phyloP scores from a whole-genome alignment of 352 stramenopile species.

The Pythium plurisporium region DNA sequence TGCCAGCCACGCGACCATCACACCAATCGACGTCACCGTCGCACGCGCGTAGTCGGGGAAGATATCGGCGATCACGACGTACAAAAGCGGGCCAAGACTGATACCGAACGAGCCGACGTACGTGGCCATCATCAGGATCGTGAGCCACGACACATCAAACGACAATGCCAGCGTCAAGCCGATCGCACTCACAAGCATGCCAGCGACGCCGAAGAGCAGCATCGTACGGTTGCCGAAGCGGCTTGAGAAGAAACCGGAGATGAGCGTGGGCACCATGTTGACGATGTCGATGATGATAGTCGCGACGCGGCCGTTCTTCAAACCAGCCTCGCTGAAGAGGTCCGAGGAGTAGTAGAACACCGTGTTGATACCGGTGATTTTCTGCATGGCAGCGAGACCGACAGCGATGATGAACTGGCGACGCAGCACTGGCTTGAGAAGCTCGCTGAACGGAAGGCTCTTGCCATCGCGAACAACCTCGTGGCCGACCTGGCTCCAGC shows the following conservation, averaged over 20 bases:
- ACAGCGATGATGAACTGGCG: constrained; percentile 45
- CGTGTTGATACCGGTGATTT: constrained; percentile 63
- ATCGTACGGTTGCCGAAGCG: constrained; percentile 46
- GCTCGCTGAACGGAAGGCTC: constrained; percentile 2
- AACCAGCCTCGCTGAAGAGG: constrained; percentile 52
- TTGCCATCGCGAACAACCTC: constrained; percentile 12
- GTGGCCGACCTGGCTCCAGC: constrained; percentile 3
- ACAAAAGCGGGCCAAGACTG: constrained; percentile 49
- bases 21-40: constrained; percentile 35
- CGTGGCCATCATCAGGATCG: constrained; percentile 44
- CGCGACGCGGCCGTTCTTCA: constrained; percentile 48
- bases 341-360: constrained; percentile 69
- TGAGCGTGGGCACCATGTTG: constrained; percentile 48
- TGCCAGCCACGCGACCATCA: constrained; percentile 47
- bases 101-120: constrained; percentile 45
- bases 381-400: constrained; percentile 32
- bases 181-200: constrained; percentile 28
- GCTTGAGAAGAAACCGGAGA: constrained; percentile 31
- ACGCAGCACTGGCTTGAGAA: constrained; percentile 23
- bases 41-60: constrained; percentile 52
- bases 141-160: constrained; percentile 32
- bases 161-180: constrained; percentile 30
- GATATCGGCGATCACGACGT: constrained; percentile 41
- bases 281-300: constrained; percentile 47
- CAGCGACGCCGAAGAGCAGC: constrained; percentile 37